Percentiles rank a stretch among this genome's conserved stretches.
Conservation (phyloP, 1,139 yeast species). For the Geotrichum carabidarum region DNA sequence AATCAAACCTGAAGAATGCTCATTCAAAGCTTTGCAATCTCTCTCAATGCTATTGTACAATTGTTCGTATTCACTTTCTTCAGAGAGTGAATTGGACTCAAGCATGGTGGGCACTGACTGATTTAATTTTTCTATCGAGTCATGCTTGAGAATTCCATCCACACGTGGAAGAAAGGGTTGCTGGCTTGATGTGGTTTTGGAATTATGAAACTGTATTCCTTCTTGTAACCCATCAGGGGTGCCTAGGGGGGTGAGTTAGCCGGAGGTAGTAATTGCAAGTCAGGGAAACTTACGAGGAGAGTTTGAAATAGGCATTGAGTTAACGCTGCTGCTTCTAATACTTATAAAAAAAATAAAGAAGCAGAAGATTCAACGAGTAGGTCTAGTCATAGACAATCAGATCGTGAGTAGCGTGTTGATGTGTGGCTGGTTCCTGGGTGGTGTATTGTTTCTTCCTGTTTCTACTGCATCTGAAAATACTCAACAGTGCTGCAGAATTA, state of each 20-base stretch:
- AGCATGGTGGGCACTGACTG: slow-evolving; percentile 17
- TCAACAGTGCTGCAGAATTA: too few relatives aligned
- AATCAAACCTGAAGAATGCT: not conserved
- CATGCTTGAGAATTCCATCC: slow-evolving; percentile 7
- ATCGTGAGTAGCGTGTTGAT: too few relatives aligned
- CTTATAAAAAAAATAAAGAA: too few relatives aligned
- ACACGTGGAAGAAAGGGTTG: slow-evolving; percentile 10
- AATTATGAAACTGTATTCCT: slow-evolving; percentile 18
- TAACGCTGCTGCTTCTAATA: not conserved
- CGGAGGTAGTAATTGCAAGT: not conserved
- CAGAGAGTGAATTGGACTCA: slow-evolving; percentile 17
- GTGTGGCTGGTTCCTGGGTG: too few relatives aligned
- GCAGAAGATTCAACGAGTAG: too few relatives aligned
- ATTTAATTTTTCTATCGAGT: slow-evolving; percentile 4
- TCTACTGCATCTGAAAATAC: too few relatives aligned
- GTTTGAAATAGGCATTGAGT: slow-evolving; percentile 1
- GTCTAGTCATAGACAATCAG: too few relatives aligned
- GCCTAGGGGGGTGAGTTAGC: slow-evolving; percentile 1
- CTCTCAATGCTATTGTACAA: slow-evolving; percentile 10
- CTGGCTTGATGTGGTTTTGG: not conserved
- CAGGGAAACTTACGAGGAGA: not conserved
- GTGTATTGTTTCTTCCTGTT: too few relatives aligned
- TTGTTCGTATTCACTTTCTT: slow-evolving; percentile 15
- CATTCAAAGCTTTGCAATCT: not conserved
- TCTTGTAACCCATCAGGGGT: slow-evolving; percentile 18